A percentile compares a stretch with the other conserved stretches of the same genome.
Evolutionary conservation across 2,329 filamentous ascomycete species (phyloP).

Genomic region (Orbilia quercus): DNA sequence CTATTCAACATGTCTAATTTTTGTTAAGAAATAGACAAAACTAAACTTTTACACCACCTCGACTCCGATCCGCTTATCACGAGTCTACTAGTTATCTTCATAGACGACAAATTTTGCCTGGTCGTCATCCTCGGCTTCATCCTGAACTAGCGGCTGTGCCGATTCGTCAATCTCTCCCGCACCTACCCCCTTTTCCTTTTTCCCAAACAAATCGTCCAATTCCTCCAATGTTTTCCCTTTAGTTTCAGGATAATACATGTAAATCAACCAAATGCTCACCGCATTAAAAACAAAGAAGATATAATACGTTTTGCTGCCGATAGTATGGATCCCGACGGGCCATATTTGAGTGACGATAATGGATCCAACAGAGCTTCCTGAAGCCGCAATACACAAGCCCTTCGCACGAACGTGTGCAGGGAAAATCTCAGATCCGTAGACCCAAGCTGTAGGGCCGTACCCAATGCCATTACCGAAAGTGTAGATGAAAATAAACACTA

Average conservation of each 20-base stretch:
- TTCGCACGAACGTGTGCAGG: conserved; percentile 53
- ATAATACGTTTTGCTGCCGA: conserved; percentile 56
- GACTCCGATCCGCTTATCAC: background rate
- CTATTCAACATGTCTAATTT: too few species aligned
- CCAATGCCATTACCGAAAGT: conserved; percentile 48
- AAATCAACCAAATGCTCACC: conserved; percentile 39
- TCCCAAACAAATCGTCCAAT: conserved; percentile 49
- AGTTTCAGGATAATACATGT: conserved; percentile 52
- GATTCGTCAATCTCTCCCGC: background rate
- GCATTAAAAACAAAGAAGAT: conserved; percentile 55
- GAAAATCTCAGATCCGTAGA: conserved; percentile 56
- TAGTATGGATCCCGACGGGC: conserved; percentile 51
- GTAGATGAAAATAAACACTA: conserved; percentile 56
- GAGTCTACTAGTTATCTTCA: background rate
- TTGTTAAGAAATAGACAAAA: too few species aligned
- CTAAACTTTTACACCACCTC: background rate
- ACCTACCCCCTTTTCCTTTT: background rate
- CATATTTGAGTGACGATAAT: conserved; percentile 56
- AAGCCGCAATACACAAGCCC: conserved; percentile 45
- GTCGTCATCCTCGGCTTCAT: conserved; percentile 21
- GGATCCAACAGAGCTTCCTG: conserved; percentile 55
- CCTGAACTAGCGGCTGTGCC: conserved; percentile 20
- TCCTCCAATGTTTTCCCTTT: conserved; percentile 56
- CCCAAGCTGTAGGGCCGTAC: conserved; percentile 51
- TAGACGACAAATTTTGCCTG: background rate